Conservation (phyloP, 2,329 filamentous ascomycete species). For the Ophiostoma fasciatum region DNA sequence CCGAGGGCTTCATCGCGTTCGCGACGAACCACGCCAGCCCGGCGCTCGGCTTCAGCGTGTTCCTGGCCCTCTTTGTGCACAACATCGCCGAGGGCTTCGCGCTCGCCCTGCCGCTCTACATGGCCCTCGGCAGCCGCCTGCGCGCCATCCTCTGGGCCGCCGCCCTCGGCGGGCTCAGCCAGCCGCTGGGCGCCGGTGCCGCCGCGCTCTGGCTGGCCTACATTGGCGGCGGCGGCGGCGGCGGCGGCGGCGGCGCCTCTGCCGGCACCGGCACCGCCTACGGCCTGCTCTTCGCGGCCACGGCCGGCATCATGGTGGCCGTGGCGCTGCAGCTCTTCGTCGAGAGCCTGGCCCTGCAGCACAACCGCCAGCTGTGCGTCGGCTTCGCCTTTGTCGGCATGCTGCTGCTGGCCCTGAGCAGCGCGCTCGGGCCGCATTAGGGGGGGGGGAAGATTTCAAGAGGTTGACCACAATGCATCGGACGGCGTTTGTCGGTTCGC, state of each 20-base stretch:
- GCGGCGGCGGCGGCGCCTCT: constrained; percentile 41
- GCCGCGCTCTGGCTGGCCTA: constrained; percentile 78
- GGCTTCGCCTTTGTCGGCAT: constrained; percentile 75
- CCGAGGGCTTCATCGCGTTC: constrained; percentile 78
- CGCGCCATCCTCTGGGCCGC: constrained; percentile 77
- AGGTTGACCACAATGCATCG: too few relatives aligned
- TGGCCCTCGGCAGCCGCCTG: constrained; percentile 67
- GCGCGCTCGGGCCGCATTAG: constrained; percentile 66
- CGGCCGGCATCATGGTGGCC: constrained; percentile 88
- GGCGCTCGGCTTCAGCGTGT: constrained; percentile 74
- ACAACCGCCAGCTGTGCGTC: constrained; percentile 63
- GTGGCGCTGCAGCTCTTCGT: constrained; percentile 82
- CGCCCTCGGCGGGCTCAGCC: constrained; percentile 69
- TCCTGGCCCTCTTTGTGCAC: constrained; percentile 91
- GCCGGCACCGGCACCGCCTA: constrained; percentile 49
- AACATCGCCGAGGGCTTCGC: constrained; percentile 97
- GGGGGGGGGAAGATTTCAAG: too few relatives aligned
- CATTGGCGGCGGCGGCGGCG: constrained; percentile 33
- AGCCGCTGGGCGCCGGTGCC: constrained; percentile 72
- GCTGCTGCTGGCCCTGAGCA: constrained; percentile 72
- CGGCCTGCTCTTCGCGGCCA: constrained; percentile 73
- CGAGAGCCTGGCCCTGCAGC: constrained; percentile 70
- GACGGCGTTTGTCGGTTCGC: too few relatives aligned
- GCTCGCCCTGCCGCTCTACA: constrained; percentile 81
- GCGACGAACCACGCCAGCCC: constrained; percentile 96